These are phyloP conservation scores for Naegleria gruberi DNA, from an alignment of 208 protist species.

Conservation along the genomic window DNA sequence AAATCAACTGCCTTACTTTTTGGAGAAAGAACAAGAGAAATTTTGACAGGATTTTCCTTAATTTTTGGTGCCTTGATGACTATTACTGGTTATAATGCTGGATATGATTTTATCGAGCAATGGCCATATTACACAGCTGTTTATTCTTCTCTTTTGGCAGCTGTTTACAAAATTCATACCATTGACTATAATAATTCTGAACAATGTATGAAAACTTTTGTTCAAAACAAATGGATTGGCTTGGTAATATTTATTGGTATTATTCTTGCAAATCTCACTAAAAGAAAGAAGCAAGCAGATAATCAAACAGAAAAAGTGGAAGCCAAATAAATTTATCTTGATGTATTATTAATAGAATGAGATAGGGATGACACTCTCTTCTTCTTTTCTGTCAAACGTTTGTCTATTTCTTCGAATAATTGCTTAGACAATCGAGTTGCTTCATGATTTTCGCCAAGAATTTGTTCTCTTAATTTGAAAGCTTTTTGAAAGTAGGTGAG, in stretches of 20 bases:
- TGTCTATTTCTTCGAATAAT: not conserved
- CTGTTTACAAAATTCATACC: not conserved
- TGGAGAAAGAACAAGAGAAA: slow-evolving; percentile 31
- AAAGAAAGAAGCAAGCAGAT: not conserved
- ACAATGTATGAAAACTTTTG: not conserved
- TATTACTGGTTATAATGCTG: not conserved
- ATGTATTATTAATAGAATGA: not conserved
- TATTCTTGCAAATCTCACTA: not conserved
- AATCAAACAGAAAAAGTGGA: not conserved
- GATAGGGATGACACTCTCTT: not conserved
- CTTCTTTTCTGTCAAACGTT: not conserved
- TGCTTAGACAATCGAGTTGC: not conserved
- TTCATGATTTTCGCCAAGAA: not conserved
- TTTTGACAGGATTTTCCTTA: not conserved
- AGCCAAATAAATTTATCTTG: not conserved
- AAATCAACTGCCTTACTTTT: slow-evolving; percentile 65
- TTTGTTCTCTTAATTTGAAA: not conserved
- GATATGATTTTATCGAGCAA: not conserved
- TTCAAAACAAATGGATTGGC: not conserved
- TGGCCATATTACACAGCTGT: not conserved
- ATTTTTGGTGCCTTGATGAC: not conserved
- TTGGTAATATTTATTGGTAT: slow-evolving; percentile 1
- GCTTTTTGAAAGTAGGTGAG: not conserved
- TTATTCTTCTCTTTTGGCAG: too few species aligned
- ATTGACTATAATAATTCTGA: not conserved